Evolutionary conservation across 2,329 filamentous ascomycete genomes (phyloP), one percentile per base, ranked within the genome.

Genomic region (Hortaea werneckii): DNA sequence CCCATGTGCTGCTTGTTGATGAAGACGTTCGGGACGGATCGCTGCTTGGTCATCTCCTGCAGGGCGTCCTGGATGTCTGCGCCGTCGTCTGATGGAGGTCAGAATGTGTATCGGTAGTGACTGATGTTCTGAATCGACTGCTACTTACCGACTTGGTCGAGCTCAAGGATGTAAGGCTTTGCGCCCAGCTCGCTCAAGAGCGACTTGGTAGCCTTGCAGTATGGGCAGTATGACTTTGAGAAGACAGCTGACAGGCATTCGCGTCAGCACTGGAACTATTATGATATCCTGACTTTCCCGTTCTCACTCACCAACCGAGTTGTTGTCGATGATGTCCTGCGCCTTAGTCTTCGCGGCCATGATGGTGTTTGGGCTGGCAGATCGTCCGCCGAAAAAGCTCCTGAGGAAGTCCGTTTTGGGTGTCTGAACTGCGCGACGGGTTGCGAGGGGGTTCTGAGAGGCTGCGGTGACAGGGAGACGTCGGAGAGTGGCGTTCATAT

Each of bases 211-310:
- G 81, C 75, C 48, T 71, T 76, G 77, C 90, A 96, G 78, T 94
- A 94, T 9, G 89, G 88, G 78, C 92, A 98, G 74, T 87, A 95
- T 11, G 83, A 87, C 75, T 98, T 98, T 70, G 84, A 89, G 78
- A 98, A 98, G 65, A 98, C 86, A 60, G 92, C 85, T 86, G 43
- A 26, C 13, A 46, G 11, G 8, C 2, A 35, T 10, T 5, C n/a
- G 34, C 37, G 37, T 38, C 37, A 38, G 37, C 37, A 20, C 30
- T 34, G 7, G n/a, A 34, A 7, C 30, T n/a, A 34, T 34, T n/a
- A n/a, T 34, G 8, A 13, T 38, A 8, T 9, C 30, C 7, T 34
- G n/a, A 9, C 37, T 13, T 20, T 20, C 6, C 12, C 9, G 8
- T 29, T 37, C 37, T 29, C 6, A n/a, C 45, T 42, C 37, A 87